Evolutionary conservation across 345 rosid species (phyloP), one percentile per base, ranked within the genome.

Genomic region (Eucalyptus brandiana): DNA sequence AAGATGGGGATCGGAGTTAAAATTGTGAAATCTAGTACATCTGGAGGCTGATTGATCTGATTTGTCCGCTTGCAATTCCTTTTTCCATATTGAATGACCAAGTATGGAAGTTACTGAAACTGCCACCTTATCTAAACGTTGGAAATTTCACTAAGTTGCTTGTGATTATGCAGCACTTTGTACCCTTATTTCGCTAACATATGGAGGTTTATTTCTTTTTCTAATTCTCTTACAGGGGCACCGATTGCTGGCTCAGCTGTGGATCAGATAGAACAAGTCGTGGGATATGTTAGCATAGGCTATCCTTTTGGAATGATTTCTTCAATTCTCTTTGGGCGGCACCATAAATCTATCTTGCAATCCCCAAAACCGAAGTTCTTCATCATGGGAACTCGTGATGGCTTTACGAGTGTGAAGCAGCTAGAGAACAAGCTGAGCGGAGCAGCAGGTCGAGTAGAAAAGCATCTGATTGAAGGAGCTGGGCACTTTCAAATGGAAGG

Each of bases 401-500:
- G 99, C 42, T 98, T 98, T 90, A 97, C 99, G 5, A 98, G 97
- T 14, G 97, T 98, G 32, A 93, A 91, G 87, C 99, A 98, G 95
- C 96, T 98, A 49, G 90, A 92, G 91, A 96, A 93, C 94, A 98
- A 97, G 97, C 95, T 97, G 86, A 92, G 88, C 18, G 91, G 94
- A 65, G 98, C 98, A 1, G 91, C 90, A 2, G 99, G 99, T 11
- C 96, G 94, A 4, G 93, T 90, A 0, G 97, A 97, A 89, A 93
- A 93, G 51, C 97, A 97, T 90, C 93, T 97, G n/a, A 91, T 97
- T 45, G 97, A 97, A 91, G 99, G 99, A 44, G 97, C 92, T 26
- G 92, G 99, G 85, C 99, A 97, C 90, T 98, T 98, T 90, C 97
- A 97, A 91, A 97, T 97, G 99, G 99, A 97, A 94, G 99, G 98